Evolutionary conservation across 345 rosid species (phyloP).

Genomic region (Leavenworthia alabamica): DNA sequence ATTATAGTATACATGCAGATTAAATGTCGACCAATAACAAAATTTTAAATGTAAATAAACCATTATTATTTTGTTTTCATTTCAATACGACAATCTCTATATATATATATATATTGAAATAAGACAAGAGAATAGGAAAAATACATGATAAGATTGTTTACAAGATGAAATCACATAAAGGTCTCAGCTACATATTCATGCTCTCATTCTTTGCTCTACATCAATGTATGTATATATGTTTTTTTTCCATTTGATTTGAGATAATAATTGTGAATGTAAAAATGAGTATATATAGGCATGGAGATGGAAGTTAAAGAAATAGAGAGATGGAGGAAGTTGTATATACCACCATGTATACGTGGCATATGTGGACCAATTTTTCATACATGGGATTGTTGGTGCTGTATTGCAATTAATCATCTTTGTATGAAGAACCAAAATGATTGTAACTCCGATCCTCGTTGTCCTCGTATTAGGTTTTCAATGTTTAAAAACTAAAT

Average conservation of each 20-base stretch:
- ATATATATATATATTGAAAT: not conserved
- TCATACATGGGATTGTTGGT: conserved; percentile 3
- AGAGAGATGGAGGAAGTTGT: not conserved
- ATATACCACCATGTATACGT: not conserved
- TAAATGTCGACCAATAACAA: no score
- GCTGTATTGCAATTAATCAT: not conserved
- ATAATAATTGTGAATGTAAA: not conserved
- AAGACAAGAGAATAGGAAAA: not conserved
- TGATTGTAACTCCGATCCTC: not conserved
- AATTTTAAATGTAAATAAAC: no score
- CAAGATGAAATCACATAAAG: not conserved
- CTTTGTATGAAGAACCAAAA: not conserved
- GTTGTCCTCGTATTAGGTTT: conserved; percentile 8
- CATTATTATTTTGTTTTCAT: no score
- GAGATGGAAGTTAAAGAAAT: not conserved
- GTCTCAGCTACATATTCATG: not conserved
- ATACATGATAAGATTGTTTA: not conserved
- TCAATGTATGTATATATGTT: not conserved
- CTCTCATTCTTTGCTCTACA: not conserved
- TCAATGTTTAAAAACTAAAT: not conserved
- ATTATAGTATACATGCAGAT: no score
- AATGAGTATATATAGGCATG: conserved; percentile 9
- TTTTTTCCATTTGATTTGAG: not conserved
- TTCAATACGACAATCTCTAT: not conserved
- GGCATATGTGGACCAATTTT: not conserved